These are phyloP conservation scores for Cyberlindnera galapagoensis DNA, from an alignment of 805 yeast genomes.

Conservation along the genomic window DNA sequence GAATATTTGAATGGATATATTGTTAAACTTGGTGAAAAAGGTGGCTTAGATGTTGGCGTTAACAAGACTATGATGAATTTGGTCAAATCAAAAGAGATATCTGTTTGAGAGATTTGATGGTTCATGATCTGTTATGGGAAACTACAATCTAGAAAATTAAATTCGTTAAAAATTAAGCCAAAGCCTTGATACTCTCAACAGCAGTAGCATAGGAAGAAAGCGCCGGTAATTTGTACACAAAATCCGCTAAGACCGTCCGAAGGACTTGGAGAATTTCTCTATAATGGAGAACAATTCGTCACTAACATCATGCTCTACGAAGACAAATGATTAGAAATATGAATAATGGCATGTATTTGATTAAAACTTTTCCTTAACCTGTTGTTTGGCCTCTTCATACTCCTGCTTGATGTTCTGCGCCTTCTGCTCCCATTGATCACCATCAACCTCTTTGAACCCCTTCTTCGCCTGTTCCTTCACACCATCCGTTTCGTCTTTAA, in stretches of 20 bases:
- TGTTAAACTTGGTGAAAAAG: constrained; percentile 43
- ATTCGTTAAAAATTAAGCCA: too few relatives aligned
- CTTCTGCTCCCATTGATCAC: neutral
- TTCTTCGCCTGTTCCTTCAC: constrained; percentile 3
- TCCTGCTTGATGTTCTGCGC: constrained; percentile 3
- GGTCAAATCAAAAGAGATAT: constrained; percentile 24
- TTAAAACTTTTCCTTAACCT: constrained; percentile 5
- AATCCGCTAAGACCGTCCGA: too few relatives aligned
- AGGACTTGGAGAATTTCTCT: too few relatives aligned
- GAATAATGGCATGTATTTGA: neutral
- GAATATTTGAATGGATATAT: constrained; percentile 82
- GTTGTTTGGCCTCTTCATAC: constrained; percentile 8
- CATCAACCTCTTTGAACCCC: neutral
- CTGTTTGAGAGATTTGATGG: neutral
- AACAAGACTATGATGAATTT: constrained; percentile 29
- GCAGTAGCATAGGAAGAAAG: too few relatives aligned
- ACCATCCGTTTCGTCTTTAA: constrained; percentile 1
- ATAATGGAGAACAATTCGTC: too few relatives aligned
- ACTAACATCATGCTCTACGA: too few relatives aligned
- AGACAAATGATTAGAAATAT: neutral
- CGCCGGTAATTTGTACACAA: too few relatives aligned
- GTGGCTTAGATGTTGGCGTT: constrained; percentile 28
- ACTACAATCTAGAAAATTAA: too few relatives aligned
- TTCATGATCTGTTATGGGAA: too few relatives aligned
- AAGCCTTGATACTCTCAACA: too few relatives aligned